phyloP scores from a whole-genome alignment of 768 basidiomycete species.

The Podaxis sp. region DNA sequence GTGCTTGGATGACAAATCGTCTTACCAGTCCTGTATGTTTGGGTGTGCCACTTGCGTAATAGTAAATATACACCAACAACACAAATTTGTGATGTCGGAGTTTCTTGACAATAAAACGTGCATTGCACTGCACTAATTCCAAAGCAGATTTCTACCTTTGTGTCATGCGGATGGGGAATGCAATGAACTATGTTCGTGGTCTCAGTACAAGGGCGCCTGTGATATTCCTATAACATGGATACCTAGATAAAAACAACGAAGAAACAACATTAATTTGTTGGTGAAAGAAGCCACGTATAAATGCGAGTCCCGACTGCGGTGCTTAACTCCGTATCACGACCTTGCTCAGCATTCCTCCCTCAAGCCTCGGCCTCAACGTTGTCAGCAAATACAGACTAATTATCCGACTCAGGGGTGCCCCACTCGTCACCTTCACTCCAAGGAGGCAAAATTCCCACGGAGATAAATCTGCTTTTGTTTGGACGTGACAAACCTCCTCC shows the following conservation, averaged over 20 bases:
- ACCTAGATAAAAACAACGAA: background rate
- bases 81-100: background rate
- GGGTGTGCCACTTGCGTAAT: background rate
- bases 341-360: background rate
- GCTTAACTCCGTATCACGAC: background rate
- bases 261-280: background rate
- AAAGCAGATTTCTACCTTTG: background rate
- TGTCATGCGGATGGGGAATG: background rate
- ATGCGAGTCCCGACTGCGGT: background rate
- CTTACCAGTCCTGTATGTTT: background rate
- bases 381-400: background rate
- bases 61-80: background rate
- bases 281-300: background rate
- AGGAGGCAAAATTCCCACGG: background rate
- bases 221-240: background rate
- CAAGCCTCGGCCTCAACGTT: background rate
- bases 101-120: background rate
- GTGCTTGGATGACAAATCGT: background rate
- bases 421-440: background rate
- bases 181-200: background rate
- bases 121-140: background rate
- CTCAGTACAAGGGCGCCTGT: background rate
- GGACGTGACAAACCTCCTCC: conserved; percentile 12
- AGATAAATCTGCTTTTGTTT: background rate
- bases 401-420: background rate